Evolutionary conservation across 495 filamentous ascomycete genomes (phyloP), one percentile per base, ranked within the genome.

Genomic region (Bacidia rubella): DNA sequence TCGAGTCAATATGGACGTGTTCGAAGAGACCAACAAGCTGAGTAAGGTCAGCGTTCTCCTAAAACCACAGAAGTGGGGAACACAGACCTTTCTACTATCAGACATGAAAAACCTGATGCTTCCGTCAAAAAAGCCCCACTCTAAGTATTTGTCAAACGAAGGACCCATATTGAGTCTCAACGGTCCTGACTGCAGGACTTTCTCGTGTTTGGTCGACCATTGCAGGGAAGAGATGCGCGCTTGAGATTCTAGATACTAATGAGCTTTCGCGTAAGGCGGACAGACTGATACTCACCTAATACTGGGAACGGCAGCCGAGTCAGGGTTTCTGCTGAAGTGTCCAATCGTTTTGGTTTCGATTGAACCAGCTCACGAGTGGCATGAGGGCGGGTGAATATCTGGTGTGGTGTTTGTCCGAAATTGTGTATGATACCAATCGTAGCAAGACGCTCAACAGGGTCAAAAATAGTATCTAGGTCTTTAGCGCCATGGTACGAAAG

Each of bases 391-490:
- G 79, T 80, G 65, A 96, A 98, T 19, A 96, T 82, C 65, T 98
- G 92, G 65, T 90, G 80, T 1, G 93, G 93, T 11, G 93, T 98
- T 64, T 98, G 92, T 1, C 92, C 92, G 66, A 98, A 98, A 62
- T 96, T 96, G 67, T 98, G 89, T 54, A 98, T 95, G 60, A 95
- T 95, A 22, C 87, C 86, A 57, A 95, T 95, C 0, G 87, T 90
- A 3, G 86, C 85, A 17, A 86, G 67, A 32, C 85, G 75, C 63
- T 95, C 89, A 52, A 86, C 75, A 0, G 85, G 85, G 62, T 98
- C 92, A 39, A 82, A 78, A 60, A 98, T 97, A 44, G 79, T 81
- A 59, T 98, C 92, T 2, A 98, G 74, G 67, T 98, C 85, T 58
- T 85, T 88, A 10, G 90, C 88, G 12, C 92, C 92, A 56, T 87